Conservation (phyloP, 2,329 filamentous ascomycete genomes). For the Talaromyces marneffei region DNA sequence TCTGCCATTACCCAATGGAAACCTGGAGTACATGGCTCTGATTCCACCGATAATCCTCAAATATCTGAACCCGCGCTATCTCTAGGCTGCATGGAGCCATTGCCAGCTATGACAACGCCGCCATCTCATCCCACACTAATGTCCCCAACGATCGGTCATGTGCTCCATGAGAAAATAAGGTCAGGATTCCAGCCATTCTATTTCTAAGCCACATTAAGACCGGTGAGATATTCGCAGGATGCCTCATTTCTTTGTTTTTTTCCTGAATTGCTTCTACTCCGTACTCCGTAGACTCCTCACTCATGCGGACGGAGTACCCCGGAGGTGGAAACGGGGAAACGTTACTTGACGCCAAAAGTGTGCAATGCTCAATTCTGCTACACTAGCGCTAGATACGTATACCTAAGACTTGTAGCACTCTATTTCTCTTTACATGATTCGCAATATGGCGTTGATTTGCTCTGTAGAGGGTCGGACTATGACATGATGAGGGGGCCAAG, state of each 20-base stretch:
- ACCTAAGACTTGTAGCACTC: neutral
- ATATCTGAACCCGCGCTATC: neutral
- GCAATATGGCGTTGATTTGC: neutral
- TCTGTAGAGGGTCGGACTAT: neutral
- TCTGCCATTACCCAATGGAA: neutral
- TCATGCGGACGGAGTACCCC: neutral
- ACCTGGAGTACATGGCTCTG: neutral
- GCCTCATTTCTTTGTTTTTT: neutral
- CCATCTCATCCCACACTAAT: slow-evolving; percentile 9
- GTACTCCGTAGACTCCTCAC: too few relatives aligned
- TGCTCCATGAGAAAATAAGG: neutral
- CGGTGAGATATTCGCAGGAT: neutral
- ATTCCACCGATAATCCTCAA: neutral
- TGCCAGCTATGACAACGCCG: slow-evolving; percentile 2
- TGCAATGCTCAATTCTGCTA: neutral
- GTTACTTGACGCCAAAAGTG: neutral
- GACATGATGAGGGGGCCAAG: slow-evolving; percentile 1
- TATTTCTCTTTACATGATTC: neutral
- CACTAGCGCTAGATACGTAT: neutral
- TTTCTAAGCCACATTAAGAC: neutral
- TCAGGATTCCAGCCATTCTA: neutral
- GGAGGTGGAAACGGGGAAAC: neutral
- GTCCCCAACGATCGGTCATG: neutral
- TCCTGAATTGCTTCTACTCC: neutral
- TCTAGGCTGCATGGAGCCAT: slow-evolving; percentile 5